Percentiles rank a stretch among this genome's conserved stretches.
phyloP scores from a whole-genome alignment of 345 rosid genomes.

The Psidium friedrichsthalianum region DNA sequence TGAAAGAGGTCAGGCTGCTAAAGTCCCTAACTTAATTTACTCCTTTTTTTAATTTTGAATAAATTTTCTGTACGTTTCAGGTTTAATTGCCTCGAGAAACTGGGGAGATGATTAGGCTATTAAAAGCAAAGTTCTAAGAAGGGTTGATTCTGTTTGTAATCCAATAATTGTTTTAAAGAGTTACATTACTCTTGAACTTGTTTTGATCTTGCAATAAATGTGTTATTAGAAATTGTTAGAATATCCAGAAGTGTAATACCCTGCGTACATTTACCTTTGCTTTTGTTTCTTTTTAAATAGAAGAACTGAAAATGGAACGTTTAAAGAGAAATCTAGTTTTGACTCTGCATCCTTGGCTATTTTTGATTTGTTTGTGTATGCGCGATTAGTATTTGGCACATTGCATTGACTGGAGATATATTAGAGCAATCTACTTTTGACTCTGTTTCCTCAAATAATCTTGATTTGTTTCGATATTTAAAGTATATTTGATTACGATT shows the following conservation, averaged over 20 bases:
- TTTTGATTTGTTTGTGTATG: background rate
- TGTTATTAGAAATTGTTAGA: background rate
- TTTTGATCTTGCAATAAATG: background rate
- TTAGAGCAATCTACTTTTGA: background rate
- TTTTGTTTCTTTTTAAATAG: background rate
- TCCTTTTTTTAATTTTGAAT: background rate
- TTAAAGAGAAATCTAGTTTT: background rate
- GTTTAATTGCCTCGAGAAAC: background rate
- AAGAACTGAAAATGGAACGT: background rate
- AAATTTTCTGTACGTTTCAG: background rate
- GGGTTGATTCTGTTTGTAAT: background rate
- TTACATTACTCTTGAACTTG: background rate
- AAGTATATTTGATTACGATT: background rate
- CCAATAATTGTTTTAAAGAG: background rate
- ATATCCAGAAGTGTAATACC: background rate
- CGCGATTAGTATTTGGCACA: background rate
- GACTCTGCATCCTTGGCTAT: background rate
- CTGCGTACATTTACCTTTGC: background rate
- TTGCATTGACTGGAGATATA: background rate
- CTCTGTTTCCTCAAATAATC: background rate
- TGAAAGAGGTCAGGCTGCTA: slow-evolving; percentile 31
- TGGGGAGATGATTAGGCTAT: background rate
- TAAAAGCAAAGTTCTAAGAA: background rate
- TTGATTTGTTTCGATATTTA: background rate
- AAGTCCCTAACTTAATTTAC: background rate